Evolutionary conservation across 108 stramenopile species (phyloP), one percentile per base, ranked within the genome.

Genomic region (Pseudonitzschia multistriata): DNA sequence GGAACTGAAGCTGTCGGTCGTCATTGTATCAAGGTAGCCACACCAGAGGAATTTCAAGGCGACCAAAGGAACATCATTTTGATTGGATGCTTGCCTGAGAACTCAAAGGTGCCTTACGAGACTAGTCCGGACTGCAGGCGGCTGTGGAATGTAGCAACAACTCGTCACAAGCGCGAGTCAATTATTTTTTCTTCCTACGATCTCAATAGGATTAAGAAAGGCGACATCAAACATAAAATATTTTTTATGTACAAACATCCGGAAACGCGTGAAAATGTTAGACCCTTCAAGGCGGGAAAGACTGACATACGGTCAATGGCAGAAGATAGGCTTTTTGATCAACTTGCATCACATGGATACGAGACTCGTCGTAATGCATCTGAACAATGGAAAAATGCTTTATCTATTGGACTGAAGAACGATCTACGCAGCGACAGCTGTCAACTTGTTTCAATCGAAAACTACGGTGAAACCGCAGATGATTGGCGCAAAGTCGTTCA

Each of bases 31-130:
- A 30, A 45, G 27, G 31, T 50, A 11, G 64, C 59, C 14, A 25
- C 40, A 28, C 47, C 72, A 47, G 59, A 63, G 6, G 34, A 52
- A 24, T 73, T 73, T 49, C 72, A 73, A 39, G 63, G 72, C 28
- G 40, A 57, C 5, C 45, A 73, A 48, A 31, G 45, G 15, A 64
- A 66, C 3, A 36, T 73, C 19, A 73, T 73, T 73, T 73, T 39
- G 59, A 30, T 73, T 19, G 42, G 64, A 57, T 27, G 63, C 34
- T 57, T 73, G 35, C 31, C n/a, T 25, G 27, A 54, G 11, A 27
- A 22, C 34, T 27, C 13, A 61, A 33, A 61, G 60, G 35, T 36
- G 27, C 60, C 35, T n/a, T 17, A 36, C 35, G 60, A 33, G 10
- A 36, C 31, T 10, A n/a, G 34, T 33, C 34, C 34, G 15, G 25